Evolutionary conservation across 2,329 filamentous ascomycete species (phyloP).

Genomic region (Whalleya microplaca): DNA sequence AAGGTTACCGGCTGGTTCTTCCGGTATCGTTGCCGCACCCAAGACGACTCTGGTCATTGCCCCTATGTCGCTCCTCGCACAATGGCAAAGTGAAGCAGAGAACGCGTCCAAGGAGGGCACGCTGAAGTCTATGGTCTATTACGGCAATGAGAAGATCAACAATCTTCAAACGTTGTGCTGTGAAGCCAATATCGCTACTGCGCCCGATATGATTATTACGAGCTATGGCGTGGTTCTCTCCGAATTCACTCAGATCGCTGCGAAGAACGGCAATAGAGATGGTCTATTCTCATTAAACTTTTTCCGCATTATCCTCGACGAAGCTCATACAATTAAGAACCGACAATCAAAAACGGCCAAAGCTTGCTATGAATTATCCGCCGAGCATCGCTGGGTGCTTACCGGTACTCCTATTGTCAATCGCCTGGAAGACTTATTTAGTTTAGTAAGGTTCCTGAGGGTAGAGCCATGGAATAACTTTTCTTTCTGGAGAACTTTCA

Average conservation of each 20-base stretch:
- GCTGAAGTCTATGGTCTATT: slow-evolving; percentile 86
- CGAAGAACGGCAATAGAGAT: slow-evolving; percentile 67
- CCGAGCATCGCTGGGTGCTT: slow-evolving; percentile 86
- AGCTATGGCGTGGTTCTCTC: slow-evolving; percentile 92
- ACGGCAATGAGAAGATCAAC: slow-evolving; percentile 80
- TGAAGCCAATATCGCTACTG: slow-evolving; percentile 70
- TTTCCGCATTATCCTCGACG: slow-evolving; percentile 93
- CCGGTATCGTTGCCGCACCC: slow-evolving; percentile 69
- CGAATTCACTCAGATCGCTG: slow-evolving; percentile 77
- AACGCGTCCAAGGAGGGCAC: slow-evolving; percentile 86
- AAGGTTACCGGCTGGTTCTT: slow-evolving; percentile 60
- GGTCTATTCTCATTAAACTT: slow-evolving; percentile 93
- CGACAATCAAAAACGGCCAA: slow-evolving; percentile 90
- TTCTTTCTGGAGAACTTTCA: slow-evolving; percentile 98
- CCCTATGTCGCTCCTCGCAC: slow-evolving; percentile 92
- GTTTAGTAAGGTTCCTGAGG: slow-evolving; percentile 85
- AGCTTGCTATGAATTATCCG: slow-evolving; percentile 88
- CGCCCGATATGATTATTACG: slow-evolving; percentile 90
- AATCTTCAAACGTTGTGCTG: slow-evolving; percentile 82
- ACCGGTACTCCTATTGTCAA: slow-evolving; percentile 98
- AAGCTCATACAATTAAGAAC: slow-evolving; percentile 92
- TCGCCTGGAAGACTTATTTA: slow-evolving; percentile 91
- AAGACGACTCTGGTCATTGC: slow-evolving; percentile 95
- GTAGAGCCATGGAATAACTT: slow-evolving; percentile 99
- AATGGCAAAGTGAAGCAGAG: slow-evolving; percentile 95